phyloP scores from a whole-genome alignment of 768 basidiomycete species.

The Imleria badia region DNA sequence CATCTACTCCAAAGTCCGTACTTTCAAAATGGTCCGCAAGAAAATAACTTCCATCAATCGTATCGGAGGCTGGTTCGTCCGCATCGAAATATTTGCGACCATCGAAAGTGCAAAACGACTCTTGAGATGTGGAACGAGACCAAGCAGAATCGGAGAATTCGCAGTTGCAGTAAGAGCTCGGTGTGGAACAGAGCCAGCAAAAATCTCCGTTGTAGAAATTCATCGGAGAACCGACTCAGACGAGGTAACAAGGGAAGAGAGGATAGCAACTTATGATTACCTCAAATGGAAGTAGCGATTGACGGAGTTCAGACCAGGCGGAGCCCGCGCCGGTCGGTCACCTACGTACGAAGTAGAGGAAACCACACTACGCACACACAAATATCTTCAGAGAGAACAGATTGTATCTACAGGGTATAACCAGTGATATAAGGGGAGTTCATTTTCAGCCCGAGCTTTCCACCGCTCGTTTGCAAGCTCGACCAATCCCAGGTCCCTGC shows the following conservation, averaged over 20 bases:
- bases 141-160: constrained; percentile 4
- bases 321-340: no score
- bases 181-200: constrained; percentile 9
- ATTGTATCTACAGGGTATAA: constrained; percentile 25
- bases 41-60: not conserved
- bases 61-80: not conserved
- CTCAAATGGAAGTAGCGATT: constrained; percentile 5
- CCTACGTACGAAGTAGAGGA: not conserved
- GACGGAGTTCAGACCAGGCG: not conserved
- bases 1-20: not conserved
- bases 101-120: not conserved
- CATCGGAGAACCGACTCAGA: constrained; percentile 3
- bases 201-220: not conserved
- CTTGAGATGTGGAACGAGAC: constrained; percentile 1
- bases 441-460: constrained; percentile 33
- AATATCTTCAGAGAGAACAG: not conserved
- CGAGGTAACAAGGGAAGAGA: not conserved
- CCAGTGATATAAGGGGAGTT: constrained; percentile 36
- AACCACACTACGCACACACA: not conserved
- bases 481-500: constrained; percentile 54
- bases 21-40: not conserved
- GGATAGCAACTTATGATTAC: no score
- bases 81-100: not conserved
- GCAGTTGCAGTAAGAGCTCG: constrained; percentile 1
- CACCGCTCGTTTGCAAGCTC: constrained; percentile 44